These are phyloP conservation scores for Durusdinium trenchii DNA, from an alignment of 73 alveolate genomes.

Conservation along the genomic window DNA sequence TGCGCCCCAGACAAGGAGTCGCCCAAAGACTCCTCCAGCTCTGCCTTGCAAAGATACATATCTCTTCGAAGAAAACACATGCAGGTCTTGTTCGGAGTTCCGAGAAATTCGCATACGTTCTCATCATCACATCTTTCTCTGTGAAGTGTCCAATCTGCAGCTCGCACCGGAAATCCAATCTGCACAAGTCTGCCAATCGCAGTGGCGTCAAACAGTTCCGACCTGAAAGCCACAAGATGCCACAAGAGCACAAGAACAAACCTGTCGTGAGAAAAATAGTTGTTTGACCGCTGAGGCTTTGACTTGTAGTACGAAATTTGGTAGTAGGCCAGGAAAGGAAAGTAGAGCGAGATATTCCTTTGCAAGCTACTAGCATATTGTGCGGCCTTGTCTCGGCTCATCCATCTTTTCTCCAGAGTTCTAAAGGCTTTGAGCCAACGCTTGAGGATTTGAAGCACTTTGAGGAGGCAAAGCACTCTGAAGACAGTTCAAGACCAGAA, in stretches of 20 bases:
- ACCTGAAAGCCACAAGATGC: background rate
- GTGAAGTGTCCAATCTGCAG: background rate
- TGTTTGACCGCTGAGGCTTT: background rate
- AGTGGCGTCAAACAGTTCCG: conserved; percentile 14
- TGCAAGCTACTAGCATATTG: conserved; percentile 29
- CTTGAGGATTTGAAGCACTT: background rate
- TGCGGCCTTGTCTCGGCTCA: conserved; percentile 36
- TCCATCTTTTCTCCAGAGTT: conserved; percentile 30
- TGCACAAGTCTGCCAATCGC: conserved; percentile 34
- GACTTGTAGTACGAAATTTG: conserved; percentile 71
- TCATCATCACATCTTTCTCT: background rate
- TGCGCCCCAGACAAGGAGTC: conserved; percentile 9
- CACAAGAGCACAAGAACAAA: background rate
- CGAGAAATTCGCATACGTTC: background rate
- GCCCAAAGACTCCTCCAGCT: conserved; percentile 36
- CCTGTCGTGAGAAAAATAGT: background rate
- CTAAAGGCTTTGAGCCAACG: conserved; percentile 48
- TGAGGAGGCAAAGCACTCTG: background rate
- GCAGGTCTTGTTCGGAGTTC: background rate
- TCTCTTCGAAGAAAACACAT: background rate
- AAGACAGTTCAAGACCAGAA: too few species aligned
- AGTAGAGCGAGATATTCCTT: conserved; percentile 76
- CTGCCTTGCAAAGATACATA: conserved; percentile 21
- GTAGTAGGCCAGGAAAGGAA: conserved; percentile 87
- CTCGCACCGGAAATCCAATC: conserved; percentile 52